Conservation (phyloP, 2,329 filamentous ascomycete genomes). For the Botrytis squamosa region DNA sequence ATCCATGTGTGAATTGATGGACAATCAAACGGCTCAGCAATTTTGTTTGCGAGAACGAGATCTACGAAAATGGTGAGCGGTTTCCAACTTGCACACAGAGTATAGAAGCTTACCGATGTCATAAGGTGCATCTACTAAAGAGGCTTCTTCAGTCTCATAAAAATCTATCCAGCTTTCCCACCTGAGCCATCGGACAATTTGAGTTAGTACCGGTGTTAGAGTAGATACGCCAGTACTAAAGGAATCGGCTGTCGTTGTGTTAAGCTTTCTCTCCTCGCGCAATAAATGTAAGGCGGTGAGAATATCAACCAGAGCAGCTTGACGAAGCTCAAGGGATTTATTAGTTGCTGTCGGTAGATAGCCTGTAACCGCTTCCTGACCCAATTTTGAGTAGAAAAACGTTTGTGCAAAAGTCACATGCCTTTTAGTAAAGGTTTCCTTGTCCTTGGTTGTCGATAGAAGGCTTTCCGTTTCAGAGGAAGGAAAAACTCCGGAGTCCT, state of each 20-base stretch:
- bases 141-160: conserved; percentile 59
- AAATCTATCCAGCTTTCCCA: conserved; percentile 66
- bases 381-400: conserved; percentile 62
- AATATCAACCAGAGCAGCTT: conserved; percentile 62
- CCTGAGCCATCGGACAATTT: conserved; percentile 78
- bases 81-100: neutral
- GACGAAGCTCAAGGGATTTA: conserved; percentile 55
- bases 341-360: conserved; percentile 62
- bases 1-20: conserved; percentile 60
- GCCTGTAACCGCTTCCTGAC: conserved; percentile 50
- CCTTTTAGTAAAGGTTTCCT: conserved; percentile 50
- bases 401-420: conserved; percentile 61
- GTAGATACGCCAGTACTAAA: conserved; percentile 46
- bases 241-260: conserved; percentile 55
- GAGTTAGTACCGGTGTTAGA: conserved; percentile 73
- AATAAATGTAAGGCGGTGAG: conserved; percentile 79
- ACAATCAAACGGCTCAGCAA: conserved; percentile 52
- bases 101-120: conserved; percentile 47
- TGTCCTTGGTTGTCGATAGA: conserved; percentile 45
- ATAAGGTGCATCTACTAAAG: conserved; percentile 53
- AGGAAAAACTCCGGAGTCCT: conserved; percentile 32
- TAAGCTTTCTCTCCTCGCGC: conserved; percentile 86
- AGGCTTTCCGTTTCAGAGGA: conserved; percentile 27
- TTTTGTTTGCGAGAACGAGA: conserved; percentile 31
- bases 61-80: conserved; percentile 17